Evolutionary conservation across 768 basidiomycete genomes (phyloP).

Genomic region (Trametes coccinea): DNA sequence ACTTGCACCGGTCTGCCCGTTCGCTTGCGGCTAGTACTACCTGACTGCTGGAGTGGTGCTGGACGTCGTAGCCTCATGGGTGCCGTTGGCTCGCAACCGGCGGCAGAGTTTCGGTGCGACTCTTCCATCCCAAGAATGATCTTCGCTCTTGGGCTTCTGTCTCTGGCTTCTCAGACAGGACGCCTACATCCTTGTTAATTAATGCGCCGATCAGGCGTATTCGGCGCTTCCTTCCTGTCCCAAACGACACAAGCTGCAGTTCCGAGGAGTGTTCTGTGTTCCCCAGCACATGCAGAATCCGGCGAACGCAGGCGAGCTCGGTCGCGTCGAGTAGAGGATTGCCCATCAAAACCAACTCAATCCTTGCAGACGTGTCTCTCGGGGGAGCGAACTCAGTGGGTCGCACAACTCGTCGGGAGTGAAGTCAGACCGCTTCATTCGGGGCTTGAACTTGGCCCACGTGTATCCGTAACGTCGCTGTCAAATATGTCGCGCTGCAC

Average conservation of each 20-base stretch:
- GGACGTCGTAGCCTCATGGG: conserved; percentile 18
- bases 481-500: conserved; percentile 13
- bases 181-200: not conserved
- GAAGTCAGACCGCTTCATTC: conserved; percentile 7
- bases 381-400: not conserved
- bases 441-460: conserved; percentile 12
- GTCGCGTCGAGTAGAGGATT: not conserved
- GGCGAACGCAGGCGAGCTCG: not conserved
- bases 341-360: not conserved
- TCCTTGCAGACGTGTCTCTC: not conserved
- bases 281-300: not conserved
- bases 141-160: conserved; percentile 13
- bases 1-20: no score
- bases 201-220: conserved; percentile 10
- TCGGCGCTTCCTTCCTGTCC: conserved; percentile 7
- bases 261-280: not conserved
- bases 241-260: not conserved
- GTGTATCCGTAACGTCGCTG: conserved; percentile 17
- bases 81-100: not conserved
- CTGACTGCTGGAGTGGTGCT: not conserved
- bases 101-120: not conserved
- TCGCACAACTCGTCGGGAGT: not conserved
- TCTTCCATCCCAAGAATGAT: not conserved
- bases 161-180: conserved; percentile 5
- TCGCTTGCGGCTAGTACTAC: no score